Conservation (phyloP, 1,139 yeast genomes). For the Diutina rugosa region DNA sequence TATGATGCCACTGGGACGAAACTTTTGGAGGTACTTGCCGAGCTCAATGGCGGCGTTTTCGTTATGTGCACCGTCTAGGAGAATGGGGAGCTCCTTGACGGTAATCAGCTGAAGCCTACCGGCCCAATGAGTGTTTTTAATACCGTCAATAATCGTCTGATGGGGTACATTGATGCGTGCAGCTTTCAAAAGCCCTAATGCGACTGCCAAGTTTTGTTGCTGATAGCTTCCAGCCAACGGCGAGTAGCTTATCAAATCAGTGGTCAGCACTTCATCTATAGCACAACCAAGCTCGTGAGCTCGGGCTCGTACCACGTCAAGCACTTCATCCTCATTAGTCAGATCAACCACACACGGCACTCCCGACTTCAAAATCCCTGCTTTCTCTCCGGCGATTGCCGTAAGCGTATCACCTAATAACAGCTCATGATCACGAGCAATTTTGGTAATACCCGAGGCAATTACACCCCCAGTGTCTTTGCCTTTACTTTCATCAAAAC, state of each 20-base stretch:
- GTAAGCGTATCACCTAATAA: constrained; percentile 53
- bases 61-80: constrained; percentile 92
- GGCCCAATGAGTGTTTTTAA: constrained; percentile 42
- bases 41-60: constrained; percentile 69
- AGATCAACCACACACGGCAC: constrained; percentile 66
- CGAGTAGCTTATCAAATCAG: constrained; percentile 15
- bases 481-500: constrained; percentile 13
- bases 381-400: constrained; percentile 65
- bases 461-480: constrained; percentile 29
- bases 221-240: constrained; percentile 70
- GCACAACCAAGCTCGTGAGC: constrained; percentile 11
- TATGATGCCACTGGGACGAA: constrained; percentile 23
- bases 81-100: constrained; percentile 17
- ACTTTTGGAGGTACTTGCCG: constrained; percentile 18
- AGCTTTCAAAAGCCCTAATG: constrained; percentile 43
- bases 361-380: constrained; percentile 60
- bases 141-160: constrained; percentile 32
- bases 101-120: constrained; percentile 43
- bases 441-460: constrained; percentile 68
- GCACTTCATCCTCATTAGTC: constrained; percentile 39
- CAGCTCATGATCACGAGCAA: constrained; percentile 74
- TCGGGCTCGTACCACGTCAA: constrained; percentile 23
- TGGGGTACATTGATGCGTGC: constrained; percentile 8
- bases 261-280: constrained; percentile 10
- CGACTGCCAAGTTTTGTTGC: constrained; percentile 52